Evolutionary conservation across 495 filamentous ascomycete genomes (phyloP).

Genomic region (Penicillium alfredii): DNA sequence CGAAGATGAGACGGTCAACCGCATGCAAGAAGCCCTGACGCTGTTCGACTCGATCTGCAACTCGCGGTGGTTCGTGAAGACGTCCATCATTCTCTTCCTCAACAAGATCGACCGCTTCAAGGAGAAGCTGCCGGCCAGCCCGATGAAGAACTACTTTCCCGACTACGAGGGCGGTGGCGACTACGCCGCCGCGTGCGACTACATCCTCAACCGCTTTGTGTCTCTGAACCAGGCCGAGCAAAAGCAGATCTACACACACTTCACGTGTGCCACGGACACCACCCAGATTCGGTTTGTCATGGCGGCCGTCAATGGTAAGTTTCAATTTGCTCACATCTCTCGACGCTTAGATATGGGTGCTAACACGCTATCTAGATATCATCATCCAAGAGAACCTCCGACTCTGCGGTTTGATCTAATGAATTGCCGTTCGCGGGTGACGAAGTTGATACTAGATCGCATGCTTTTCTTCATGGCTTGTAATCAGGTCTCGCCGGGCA

Average conservation of each 20-base stretch:
- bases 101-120: constrained; percentile 99
- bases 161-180: constrained; percentile 95
- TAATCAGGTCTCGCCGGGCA: constrained; percentile 23
- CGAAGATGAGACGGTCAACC: constrained; percentile 82
- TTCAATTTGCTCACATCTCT: background rate
- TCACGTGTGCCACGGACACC: constrained; percentile 97
- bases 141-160: constrained; percentile 99
- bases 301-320: constrained; percentile 96
- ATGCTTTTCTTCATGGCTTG: constrained; percentile 28
- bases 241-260: constrained; percentile 99
- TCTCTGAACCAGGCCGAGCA: constrained; percentile 97
- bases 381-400: constrained; percentile 99
- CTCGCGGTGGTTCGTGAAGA: constrained; percentile 99
- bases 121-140: constrained; percentile 98
- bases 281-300: constrained; percentile 99
- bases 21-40: constrained; percentile 98
- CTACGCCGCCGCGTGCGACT: constrained; percentile 89
- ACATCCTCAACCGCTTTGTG: constrained; percentile 95
- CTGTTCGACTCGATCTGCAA: constrained; percentile 99
- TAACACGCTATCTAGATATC: constrained; percentile 60
- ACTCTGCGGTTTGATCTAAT: constrained; percentile 94
- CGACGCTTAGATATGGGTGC: background rate
- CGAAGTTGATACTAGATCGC: constrained; percentile 35
- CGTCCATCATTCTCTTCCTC: constrained; percentile 97
- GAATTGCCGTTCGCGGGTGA: constrained; percentile 31